phyloP scores from a whole-genome alignment of 805 yeast genomes.

The Candida chauliodis region DNA sequence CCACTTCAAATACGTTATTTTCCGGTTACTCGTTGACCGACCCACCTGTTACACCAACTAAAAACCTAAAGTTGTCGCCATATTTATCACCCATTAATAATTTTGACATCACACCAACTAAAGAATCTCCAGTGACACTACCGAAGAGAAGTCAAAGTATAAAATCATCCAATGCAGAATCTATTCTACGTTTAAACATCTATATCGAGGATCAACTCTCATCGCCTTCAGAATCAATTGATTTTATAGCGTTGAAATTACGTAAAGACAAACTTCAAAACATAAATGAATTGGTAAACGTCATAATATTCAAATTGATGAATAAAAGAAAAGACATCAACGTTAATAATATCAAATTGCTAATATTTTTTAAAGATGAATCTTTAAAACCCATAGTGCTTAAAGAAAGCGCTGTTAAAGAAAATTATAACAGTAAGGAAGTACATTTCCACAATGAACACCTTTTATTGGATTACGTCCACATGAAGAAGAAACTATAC shows the following conservation, averaged over 20 bases:
- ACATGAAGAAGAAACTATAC: conserved; percentile 9
- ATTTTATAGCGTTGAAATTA: conserved; percentile 10
- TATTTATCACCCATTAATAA: conserved; percentile 4
- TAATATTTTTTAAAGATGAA: conserved; percentile 17
- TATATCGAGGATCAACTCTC: neutral
- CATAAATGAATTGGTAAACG: conserved; percentile 16
- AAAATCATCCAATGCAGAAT: neutral
- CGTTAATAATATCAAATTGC: conserved; percentile 13
- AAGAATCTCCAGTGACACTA: neutral
- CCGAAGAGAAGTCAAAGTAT: neutral
- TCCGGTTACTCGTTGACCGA: conserved; percentile 1
- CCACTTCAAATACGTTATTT: neutral
- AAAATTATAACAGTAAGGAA: neutral
- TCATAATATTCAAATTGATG: conserved; percentile 14
- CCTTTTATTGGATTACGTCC: conserved; percentile 10
- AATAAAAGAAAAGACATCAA: conserved; percentile 14
- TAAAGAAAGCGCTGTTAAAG: conserved; percentile 8
- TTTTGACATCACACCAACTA: conserved; percentile 1
- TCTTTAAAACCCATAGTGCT: conserved; percentile 17
- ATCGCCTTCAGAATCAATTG: neutral
- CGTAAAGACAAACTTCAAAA: conserved; percentile 15
- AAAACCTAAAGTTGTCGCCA: neutral
- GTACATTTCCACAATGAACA: conserved; percentile 3
- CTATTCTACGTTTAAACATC: conserved; percentile 2
- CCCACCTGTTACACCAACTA: conserved; percentile 2